Conservation (phyloP, 1,284 basidiomycete genomes). For the Hortiboletus rubellus region DNA sequence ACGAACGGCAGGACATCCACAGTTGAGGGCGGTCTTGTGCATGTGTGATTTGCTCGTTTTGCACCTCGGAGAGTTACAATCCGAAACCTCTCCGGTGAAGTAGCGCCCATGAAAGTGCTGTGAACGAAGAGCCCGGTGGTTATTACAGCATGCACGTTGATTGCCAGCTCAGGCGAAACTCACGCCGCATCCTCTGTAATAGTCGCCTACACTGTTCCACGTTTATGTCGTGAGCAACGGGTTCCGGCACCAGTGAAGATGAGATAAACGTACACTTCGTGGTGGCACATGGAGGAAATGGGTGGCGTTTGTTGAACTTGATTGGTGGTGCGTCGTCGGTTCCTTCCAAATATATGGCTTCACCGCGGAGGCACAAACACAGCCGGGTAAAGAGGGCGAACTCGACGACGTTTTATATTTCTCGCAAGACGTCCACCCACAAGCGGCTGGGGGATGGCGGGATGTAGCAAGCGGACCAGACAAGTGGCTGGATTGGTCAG, state of each 20-base stretch:
- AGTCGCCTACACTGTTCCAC: slow-evolving; percentile 53
- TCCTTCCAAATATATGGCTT: background rate
- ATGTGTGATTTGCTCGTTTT: slow-evolving; percentile 55
- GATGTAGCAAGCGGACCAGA: slow-evolving; percentile 8
- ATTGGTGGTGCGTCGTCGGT: background rate
- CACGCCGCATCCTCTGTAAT: slow-evolving; percentile 61
- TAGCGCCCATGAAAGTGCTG: slow-evolving; percentile 66
- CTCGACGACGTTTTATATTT: slow-evolving; percentile 21
- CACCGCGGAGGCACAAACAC: background rate
- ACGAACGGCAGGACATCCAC: slow-evolving; percentile 43
- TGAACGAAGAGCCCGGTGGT: background rate
- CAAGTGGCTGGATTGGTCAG: background rate
- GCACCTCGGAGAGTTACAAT: slow-evolving; percentile 51
- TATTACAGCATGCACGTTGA: slow-evolving; percentile 16
- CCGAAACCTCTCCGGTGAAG: slow-evolving; percentile 55
- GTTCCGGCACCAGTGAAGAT: background rate
- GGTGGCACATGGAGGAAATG: slow-evolving; percentile 50
- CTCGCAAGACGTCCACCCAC: slow-evolving; percentile 2
- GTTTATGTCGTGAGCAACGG: slow-evolving; percentile 10
- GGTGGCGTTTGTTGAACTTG: background rate
- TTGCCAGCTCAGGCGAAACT: slow-evolving; percentile 12
- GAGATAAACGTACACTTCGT: slow-evolving; percentile 50
- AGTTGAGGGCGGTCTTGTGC: slow-evolving; percentile 52
- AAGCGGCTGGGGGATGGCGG: slow-evolving; percentile 13
- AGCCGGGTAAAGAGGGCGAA: background rate